phyloP scores from a whole-genome alignment of 805 yeast species.

The Lachancea sp. region DNA sequence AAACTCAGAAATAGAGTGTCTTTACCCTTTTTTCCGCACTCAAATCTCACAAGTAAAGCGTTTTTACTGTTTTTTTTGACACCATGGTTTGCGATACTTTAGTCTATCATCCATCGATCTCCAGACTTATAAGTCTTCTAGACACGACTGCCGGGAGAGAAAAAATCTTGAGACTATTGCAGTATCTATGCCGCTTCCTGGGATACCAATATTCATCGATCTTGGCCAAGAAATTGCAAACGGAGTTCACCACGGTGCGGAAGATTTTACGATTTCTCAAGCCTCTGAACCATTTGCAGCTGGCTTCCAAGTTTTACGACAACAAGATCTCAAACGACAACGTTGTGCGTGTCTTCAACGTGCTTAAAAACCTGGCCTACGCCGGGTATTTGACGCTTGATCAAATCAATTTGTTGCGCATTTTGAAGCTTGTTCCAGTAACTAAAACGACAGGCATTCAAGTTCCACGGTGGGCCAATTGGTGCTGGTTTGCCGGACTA shows the following conservation, averaged over 20 bases:
- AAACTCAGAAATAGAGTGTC: no score
- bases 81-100: slow-evolving; percentile 61
- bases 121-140: slow-evolving; percentile 54
- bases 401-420: slow-evolving; percentile 49
- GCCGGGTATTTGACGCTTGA: slow-evolving; percentile 60
- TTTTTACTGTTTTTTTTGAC: background rate
- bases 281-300: slow-evolving; percentile 65
- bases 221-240: slow-evolving; percentile 50
- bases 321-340: slow-evolving; percentile 58
- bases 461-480: slow-evolving; percentile 52
- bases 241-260: slow-evolving; percentile 61
- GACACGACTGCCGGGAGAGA: slow-evolving; percentile 74
- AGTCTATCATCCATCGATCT: slow-evolving; percentile 66
- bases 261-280: slow-evolving; percentile 81
- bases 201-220: slow-evolving; percentile 51
- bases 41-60: background rate
- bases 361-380: slow-evolving; percentile 53
- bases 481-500: slow-evolving; percentile 75
- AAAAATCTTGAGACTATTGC: slow-evolving; percentile 69
- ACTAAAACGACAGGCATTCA: slow-evolving; percentile 41
- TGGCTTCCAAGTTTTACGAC: slow-evolving; percentile 60
- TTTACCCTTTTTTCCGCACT: background rate
- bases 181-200: slow-evolving; percentile 72
- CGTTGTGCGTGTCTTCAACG: slow-evolving; percentile 29
- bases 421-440: slow-evolving; percentile 45